Evolutionary conservation across 2,329 filamentous ascomycete species (phyloP), one percentile per base, ranked within the genome.

Genomic region (Pseudocercospora fuligena): DNA sequence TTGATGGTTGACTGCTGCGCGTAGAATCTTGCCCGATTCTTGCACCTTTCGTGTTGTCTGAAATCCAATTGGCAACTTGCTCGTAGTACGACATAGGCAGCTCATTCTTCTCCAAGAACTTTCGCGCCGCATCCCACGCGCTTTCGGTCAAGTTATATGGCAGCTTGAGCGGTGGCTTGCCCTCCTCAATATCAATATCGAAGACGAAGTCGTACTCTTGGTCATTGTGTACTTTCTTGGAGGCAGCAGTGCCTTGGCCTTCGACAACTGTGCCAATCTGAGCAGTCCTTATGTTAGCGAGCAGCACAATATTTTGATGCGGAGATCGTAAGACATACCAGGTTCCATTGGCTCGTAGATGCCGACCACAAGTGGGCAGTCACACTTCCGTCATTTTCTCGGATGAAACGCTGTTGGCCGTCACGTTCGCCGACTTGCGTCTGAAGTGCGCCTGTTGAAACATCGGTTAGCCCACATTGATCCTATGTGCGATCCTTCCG

Each of bases 151-250:
- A 85, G 77, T 98, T 97, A 80, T 92, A 98, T 0, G 94, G 93
- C n/a, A 98, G 85, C 79, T 97, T 97, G 54, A 98, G 83, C 0
- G 94, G 89, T 12, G 94, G 94, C 75, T 96, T 94, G 61, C 93
- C 94, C 74, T 97, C 94, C 77, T 97, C 92, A 69, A 97, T 96
- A 73, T 97, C 94, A 27, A 97, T 94, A 75, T 97, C 94, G 72
- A 98, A 98, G 8, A 99, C 94, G 74, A 91, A 97, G 77, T 99
- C 95, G 78, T 97, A 99, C 68, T 94, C 92, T 76, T 97, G 88
- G 33, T 94, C 94, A 1, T 92, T 84, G 76, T 94, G 90, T 65
- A 89, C 85, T 7, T 88, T 88, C 80, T 94, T 93, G 9, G 62
- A 59, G 66, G 88, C 88, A 11, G 92, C 92, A 70, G 89, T 92